Base-by-base conservation (phyloP, 768 basidiomycete species). In the Nidularia sp. region DNA sequence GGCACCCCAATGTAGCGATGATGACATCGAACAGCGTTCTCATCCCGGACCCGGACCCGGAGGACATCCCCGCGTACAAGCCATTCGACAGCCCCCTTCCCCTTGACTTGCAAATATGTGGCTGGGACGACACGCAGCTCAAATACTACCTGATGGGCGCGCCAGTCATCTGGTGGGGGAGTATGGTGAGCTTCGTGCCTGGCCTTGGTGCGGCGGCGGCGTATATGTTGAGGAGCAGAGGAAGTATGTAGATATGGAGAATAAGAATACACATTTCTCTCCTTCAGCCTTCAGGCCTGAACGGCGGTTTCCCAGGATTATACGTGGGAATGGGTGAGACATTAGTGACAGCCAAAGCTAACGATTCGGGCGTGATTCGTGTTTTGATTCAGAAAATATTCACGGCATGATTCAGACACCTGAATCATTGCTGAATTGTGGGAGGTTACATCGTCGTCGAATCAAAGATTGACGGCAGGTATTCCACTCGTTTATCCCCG, bases 11-110 rank as follows among this genome's bases (percentile, higher is more conserved):
- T 63, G 93, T 99, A 22, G 96, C 95, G 6, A 99, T 99, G 96
- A 94, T 95, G 92, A 97, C 96, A 0, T 98, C 96, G 4, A 99
- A 99, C 74, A 99, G 98, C 64, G 96, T 97, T 0, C 86, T 99
- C 51, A 68, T 98, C 39, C 96, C 96, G 1, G 94, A 99, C 62
- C 93, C 96, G 0, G 97, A 99, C 76, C 98, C 98, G 70, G 93
- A 96, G 60, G 96, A 99, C 66, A 93, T 98, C 64, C 84, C 98
- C 49, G 97, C 96, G 0, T 96, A 93, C 33, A 83, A 81, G 59
- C 95, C 96, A 0, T 79, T 80, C 39, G 95, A 98, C 62, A 98
- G 97, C 97, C 96, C 96, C 0, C 85, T 90, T 72, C 74, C 97
- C 39, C 78, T 95, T 13, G 96, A 95, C 25, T 68, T 99, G 64